A percentile compares a stretch with the other conserved stretches of the same genome.
phyloP scores from a whole-genome alignment of 2,329 filamentous ascomycete species.

The Sordariomycetes sp. region DNA sequence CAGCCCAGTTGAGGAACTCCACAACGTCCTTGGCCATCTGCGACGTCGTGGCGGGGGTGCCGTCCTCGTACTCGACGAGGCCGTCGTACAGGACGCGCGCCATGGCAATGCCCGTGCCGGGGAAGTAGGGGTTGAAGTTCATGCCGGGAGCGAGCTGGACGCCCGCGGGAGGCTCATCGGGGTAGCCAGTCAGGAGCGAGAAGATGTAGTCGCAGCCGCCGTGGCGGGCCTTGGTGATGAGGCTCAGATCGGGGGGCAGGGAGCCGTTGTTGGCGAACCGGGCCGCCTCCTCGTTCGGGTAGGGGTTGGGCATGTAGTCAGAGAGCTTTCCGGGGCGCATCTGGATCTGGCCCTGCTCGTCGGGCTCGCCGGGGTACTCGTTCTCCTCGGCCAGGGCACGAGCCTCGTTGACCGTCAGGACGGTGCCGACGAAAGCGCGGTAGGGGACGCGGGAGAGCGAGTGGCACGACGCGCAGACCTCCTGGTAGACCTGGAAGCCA shows the following conservation, averaged over 20 bases:
- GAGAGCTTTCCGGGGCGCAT: constrained; percentile 98
- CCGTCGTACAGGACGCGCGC: constrained; percentile 96
- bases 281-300: constrained; percentile 98
- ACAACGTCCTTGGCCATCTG: constrained; percentile 99
- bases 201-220: constrained; percentile 99
- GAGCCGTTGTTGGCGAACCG: constrained; percentile 98
- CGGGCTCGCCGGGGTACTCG: constrained; percentile 96
- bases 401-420: constrained; percentile 95
- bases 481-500: constrained; percentile 98
- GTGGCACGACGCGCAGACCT: constrained; percentile 97
- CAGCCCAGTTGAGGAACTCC: constrained; percentile 98
- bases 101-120: constrained; percentile 97
- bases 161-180: constrained; percentile 87
- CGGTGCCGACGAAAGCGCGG: constrained; percentile 76
- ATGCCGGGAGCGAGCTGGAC: constrained; percentile 74
- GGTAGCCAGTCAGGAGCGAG: constrained; percentile 90
- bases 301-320: constrained; percentile 87
- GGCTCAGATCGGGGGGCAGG: constrained; percentile 88
- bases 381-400: constrained; percentile 96
- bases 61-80: constrained; percentile 95
- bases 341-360: constrained; percentile 95
- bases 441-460: constrained; percentile 90
- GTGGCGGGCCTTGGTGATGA: constrained; percentile 96
- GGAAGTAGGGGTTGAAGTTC: constrained; percentile 99
- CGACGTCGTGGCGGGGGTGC: constrained; percentile 82